Evolutionary conservation across 257 asterid species (phyloP).

Genomic region (Solanum pinnatisectum): DNA sequence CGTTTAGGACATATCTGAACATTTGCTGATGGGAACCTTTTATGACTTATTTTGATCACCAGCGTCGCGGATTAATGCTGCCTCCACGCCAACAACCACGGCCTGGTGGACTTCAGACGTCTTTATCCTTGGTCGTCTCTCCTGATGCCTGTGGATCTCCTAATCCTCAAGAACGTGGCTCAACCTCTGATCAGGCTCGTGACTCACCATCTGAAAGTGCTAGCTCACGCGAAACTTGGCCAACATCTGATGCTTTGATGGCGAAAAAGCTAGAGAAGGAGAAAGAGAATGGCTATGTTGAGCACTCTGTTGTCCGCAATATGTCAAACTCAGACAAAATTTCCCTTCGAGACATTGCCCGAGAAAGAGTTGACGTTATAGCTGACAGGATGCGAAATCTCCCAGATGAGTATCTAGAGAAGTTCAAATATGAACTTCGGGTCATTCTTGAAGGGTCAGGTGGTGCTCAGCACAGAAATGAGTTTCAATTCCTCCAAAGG

Average conservation of each 20-base stretch:
- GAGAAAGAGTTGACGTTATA: slow-evolving; percentile 63
- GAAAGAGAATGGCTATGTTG: slow-evolving; percentile 64
- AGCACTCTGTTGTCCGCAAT: slow-evolving; percentile 65
- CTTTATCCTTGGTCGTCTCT: slow-evolving; percentile 69
- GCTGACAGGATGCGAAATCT: slow-evolving; percentile 85
- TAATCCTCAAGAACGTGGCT: slow-evolving; percentile 67
- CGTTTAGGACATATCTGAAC: neutral
- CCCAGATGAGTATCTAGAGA: slow-evolving; percentile 74
- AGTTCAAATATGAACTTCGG: slow-evolving; percentile 74
- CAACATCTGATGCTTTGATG: slow-evolving; percentile 57
- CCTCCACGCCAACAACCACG: slow-evolving; percentile 95
- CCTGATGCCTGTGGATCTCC: slow-evolving; percentile 78
- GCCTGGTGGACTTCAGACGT: slow-evolving; percentile 69
- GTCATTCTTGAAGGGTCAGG: slow-evolving; percentile 85
- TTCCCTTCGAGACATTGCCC: slow-evolving; percentile 67
- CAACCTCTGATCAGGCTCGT: slow-evolving; percentile 69
- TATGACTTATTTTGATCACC: slow-evolving; percentile 71
- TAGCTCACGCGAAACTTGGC: slow-evolving; percentile 95
- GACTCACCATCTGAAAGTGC: slow-evolving; percentile 96
- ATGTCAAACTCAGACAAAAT: slow-evolving; percentile 57
- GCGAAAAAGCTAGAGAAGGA: slow-evolving; percentile 55
- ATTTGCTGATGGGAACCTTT: slow-evolving; percentile 46
- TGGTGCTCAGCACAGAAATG: slow-evolving; percentile 79
- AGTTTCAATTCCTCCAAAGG: slow-evolving; percentile 74
- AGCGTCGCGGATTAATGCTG: slow-evolving; percentile 52